phyloP scores from a whole-genome alignment of 2,329 filamentous ascomycete species.

The Fusarium caatingaense region DNA sequence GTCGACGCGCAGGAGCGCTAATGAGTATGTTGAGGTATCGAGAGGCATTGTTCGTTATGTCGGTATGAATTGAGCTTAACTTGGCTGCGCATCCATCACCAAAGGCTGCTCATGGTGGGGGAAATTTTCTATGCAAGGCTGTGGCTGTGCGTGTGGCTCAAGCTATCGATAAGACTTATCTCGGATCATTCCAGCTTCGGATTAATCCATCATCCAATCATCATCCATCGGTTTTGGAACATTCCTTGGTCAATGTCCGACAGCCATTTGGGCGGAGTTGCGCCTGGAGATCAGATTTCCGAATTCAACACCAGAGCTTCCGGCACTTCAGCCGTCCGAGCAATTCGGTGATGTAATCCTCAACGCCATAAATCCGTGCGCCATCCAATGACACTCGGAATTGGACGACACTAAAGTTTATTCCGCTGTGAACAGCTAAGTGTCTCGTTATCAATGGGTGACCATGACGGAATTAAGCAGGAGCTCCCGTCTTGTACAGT shows the following conservation, averaged over 20 bases:
- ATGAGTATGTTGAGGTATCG: slow-evolving; percentile 90
- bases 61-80: slow-evolving; percentile 4
- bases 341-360: slow-evolving; percentile 26
- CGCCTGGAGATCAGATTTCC: slow-evolving; percentile 11
- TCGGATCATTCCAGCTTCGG: slow-evolving; percentile 34
- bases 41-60: slow-evolving; percentile 76
- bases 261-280: slow-evolving; percentile 19
- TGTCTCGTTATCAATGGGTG: not conserved
- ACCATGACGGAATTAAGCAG: slow-evolving; percentile 11
- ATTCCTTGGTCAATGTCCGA: slow-evolving; percentile 31
- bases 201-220: slow-evolving; percentile 26
- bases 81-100: slow-evolving; percentile 18
- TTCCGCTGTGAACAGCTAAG: not conserved
- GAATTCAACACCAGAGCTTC: slow-evolving; percentile 14
- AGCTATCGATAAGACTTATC: not conserved
- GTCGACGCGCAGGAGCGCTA: slow-evolving; percentile 85
- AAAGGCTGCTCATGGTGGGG: slow-evolving; percentile 41
- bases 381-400: slow-evolving; percentile 7
- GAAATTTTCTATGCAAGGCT: slow-evolving; percentile 35
- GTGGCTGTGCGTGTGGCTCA: slow-evolving; percentile 44
- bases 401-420: not conserved
- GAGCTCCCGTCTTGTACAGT: not conserved
- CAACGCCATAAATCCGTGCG: slow-evolving; percentile 16
- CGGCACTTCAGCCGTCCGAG: not conserved
- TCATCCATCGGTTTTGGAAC: slow-evolving; percentile 38